A percentile compares a stretch with the other conserved stretches of the same genome.
phyloP scores from a whole-genome alignment of 306 rosid genomes.

The Casuarina glauca region DNA sequence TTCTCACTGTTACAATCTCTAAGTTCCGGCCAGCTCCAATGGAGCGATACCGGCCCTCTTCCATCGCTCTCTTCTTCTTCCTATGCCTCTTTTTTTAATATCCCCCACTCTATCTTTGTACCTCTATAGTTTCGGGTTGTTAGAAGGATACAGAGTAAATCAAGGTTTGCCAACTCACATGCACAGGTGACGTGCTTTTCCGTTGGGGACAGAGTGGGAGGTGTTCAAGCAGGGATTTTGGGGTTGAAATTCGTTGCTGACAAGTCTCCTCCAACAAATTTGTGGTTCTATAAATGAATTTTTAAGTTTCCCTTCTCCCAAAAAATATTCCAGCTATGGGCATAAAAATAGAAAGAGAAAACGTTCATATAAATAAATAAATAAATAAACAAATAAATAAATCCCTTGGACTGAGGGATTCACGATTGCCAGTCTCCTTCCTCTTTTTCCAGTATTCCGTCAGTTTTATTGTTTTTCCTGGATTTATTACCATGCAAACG shows the following conservation, averaged over 20 bases:
- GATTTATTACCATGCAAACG: too few species aligned
- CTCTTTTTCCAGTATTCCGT: too few species aligned
- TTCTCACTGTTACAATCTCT: constrained; percentile 19
- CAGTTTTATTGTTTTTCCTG: too few species aligned
- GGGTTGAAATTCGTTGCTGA: background rate
- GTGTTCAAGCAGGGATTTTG: background rate
- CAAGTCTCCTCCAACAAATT: background rate
- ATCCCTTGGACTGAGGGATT: too few species aligned
- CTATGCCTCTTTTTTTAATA: background rate
- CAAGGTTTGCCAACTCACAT: too few species aligned
- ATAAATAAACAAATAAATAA: too few species aligned
- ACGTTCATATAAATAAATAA: too few species aligned
- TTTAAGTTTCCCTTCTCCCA: too few species aligned
- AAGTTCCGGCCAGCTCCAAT: background rate
- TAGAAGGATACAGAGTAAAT: background rate
- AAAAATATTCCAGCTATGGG: too few species aligned
- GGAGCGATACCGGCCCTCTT: constrained; percentile 9
- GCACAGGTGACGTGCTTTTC: background rate
- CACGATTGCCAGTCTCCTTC: too few species aligned
- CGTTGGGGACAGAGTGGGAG: background rate
- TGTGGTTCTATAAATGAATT: too few species aligned
- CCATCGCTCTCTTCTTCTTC: constrained; percentile 26
- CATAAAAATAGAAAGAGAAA: too few species aligned
- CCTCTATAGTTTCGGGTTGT: background rate
- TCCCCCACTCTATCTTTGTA: constrained; percentile 21